Evolutionary conservation across 192 early-diverging fungal species (phyloP).

Genomic region (Coemansia sp.): DNA sequence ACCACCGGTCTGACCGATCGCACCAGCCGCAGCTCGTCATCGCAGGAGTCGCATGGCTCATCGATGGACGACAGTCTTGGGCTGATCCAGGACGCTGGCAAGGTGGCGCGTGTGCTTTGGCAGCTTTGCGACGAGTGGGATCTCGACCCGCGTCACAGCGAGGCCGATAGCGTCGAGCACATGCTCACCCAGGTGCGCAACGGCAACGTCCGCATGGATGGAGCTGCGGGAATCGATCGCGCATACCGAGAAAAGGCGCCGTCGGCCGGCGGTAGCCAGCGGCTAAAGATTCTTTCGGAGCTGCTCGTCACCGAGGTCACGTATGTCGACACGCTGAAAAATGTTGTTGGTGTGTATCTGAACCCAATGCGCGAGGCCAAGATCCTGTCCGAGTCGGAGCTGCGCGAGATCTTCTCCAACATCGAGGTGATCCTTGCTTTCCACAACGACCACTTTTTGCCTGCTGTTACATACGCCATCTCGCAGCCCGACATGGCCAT

Average conservation of each 20-base stretch:
- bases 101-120: constrained; percentile 34
- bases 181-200: constrained; percentile 22
- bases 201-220: constrained; percentile 17
- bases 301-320: constrained; percentile 81
- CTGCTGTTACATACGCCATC: constrained; percentile 44
- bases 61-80: constrained; percentile 17
- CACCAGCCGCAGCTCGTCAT: constrained; percentile 18
- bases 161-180: constrained; percentile 13
- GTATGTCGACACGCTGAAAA: constrained; percentile 78
- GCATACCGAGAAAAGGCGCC: constrained; percentile 24
- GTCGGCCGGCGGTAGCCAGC: constrained; percentile 38
- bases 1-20: constrained; percentile 1
- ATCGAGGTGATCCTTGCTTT: constrained; percentile 69
- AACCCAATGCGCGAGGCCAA: constrained; percentile 51
- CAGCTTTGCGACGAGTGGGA: constrained; percentile 53
- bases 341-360: constrained; percentile 66
- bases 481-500: constrained; percentile 47
- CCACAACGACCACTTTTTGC: constrained; percentile 67
- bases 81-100: constrained; percentile 22
- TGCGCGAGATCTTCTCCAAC: constrained; percentile 76
- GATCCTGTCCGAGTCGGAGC: constrained; percentile 57
- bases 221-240: constrained; percentile 16
- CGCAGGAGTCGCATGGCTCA: constrained; percentile 17
- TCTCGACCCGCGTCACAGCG: constrained; percentile 31
- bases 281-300: constrained; percentile 70